phyloP scores from a whole-genome alignment of 345 rosid genomes.

The Populus ilicifolia region DNA sequence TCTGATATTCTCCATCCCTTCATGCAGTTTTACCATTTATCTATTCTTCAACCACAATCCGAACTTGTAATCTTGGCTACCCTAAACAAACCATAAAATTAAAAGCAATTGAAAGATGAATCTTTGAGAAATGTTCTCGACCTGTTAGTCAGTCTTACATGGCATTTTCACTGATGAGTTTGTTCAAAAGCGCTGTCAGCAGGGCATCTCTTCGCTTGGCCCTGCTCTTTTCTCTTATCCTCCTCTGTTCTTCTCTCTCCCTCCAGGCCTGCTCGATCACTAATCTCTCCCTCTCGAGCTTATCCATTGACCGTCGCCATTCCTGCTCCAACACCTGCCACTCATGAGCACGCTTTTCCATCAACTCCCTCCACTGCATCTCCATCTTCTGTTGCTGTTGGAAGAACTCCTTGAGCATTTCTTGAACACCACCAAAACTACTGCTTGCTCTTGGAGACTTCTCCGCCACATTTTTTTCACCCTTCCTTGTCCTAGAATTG shows the following conservation, averaged over 20 bases:
- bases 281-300: slow-evolving; percentile 52
- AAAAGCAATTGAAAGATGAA: neutral
- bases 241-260: slow-evolving; percentile 56
- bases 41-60: neutral
- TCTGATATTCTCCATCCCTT: neutral
- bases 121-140: neutral
- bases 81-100: neutral
- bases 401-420: slow-evolving; percentile 44
- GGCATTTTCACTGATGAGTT: slow-evolving; percentile 34
- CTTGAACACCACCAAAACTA: slow-evolving; percentile 18
- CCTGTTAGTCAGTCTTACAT: slow-evolving; percentile 7
- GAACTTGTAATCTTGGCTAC: neutral
- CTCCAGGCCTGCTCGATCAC: slow-evolving; percentile 45
- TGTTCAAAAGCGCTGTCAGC: slow-evolving; percentile 43
- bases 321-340: slow-evolving; percentile 46
- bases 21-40: neutral
- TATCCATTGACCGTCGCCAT: slow-evolving; percentile 50
- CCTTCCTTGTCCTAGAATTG: slow-evolving; percentile 42
- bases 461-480: slow-evolving; percentile 13
- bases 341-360: slow-evolving; percentile 47
- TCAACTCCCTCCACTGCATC: slow-evolving; percentile 45
- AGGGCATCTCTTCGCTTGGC: slow-evolving; percentile 54
- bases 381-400: slow-evolving; percentile 50
- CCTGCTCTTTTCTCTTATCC: slow-evolving; percentile 45
- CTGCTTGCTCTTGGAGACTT: slow-evolving; percentile 23